A percentile compares a stretch with the other conserved stretches of the same genome.
Evolutionary conservation across 257 asterid species (phyloP).

Genomic region (Anisodus acutangulus): DNA sequence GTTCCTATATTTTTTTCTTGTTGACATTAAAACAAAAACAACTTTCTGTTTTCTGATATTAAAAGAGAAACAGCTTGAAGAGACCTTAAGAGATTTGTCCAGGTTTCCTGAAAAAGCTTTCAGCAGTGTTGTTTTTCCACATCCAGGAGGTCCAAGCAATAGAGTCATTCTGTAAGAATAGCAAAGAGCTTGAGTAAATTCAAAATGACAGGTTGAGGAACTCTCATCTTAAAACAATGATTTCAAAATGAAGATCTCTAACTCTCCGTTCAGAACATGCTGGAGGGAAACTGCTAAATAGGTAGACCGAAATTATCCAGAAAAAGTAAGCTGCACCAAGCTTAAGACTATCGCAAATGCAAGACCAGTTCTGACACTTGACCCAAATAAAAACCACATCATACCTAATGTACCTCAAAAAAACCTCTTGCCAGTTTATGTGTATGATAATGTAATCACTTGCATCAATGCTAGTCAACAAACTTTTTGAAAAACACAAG

Average conservation of each 20-base stretch:
- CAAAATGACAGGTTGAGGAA: neutral
- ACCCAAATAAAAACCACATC: neutral
- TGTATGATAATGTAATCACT: neutral
- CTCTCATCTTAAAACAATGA: conserved; percentile 20
- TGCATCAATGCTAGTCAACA: conserved; percentile 14
- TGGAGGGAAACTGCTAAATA: neutral
- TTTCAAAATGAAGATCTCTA: neutral
- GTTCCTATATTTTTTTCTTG: neutral
- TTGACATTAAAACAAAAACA: neutral
- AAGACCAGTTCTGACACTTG: neutral
- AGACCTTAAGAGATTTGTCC: conserved; percentile 62
- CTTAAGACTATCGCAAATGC: neutral
- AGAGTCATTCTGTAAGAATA: conserved; percentile 59
- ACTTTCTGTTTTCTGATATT: neutral
- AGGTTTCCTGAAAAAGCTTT: conserved; percentile 75
- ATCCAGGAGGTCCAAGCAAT: conserved; percentile 77
- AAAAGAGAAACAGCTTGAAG: neutral
- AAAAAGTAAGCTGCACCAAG: conserved; percentile 9
- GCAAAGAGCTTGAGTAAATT: conserved; percentile 15
- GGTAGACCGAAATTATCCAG: conserved; percentile 6
- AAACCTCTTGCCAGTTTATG: neutral
- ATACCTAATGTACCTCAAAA: neutral
- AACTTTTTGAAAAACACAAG: neutral
- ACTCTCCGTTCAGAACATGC: conserved; percentile 25
- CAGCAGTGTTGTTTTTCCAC: conserved; percentile 74